phyloP scores from a whole-genome alignment of 345 rosid genomes.

The Eucalyptus tenuipes region DNA sequence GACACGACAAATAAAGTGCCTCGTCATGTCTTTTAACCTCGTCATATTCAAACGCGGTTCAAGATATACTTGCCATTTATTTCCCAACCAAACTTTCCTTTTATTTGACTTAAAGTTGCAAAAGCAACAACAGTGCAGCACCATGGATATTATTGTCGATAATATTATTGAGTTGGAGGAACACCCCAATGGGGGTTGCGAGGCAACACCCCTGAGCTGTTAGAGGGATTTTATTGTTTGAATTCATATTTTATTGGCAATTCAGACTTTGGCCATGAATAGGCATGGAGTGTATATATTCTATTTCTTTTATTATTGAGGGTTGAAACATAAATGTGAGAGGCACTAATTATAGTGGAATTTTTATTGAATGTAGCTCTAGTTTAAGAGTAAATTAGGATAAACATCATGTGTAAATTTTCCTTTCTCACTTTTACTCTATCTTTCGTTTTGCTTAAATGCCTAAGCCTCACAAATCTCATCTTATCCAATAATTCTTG shows the following conservation, averaged over 20 bases:
- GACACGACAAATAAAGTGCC: background rate
- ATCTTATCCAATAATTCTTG: background rate
- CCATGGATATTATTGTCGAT: background rate
- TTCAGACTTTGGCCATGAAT: background rate
- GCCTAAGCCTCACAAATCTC: background rate
- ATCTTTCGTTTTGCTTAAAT: too few species aligned
- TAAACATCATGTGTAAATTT: too few species aligned
- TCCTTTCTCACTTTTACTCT: too few species aligned
- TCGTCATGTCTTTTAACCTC: background rate
- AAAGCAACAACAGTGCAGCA: background rate
- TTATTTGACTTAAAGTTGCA: background rate
- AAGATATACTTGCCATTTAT: background rate
- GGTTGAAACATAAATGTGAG: background rate
- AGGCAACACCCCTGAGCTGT: accelerated
- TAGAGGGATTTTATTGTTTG: too few species aligned
- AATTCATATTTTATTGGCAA: accelerated
- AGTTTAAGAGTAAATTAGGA: background rate
- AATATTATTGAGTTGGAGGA: background rate
- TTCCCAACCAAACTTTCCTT: background rate
- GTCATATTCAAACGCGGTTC: background rate
- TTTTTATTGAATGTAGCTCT: background rate
- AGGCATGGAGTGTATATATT: background rate
- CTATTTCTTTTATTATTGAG: background rate
- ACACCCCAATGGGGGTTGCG: too few species aligned
- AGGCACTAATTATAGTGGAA: background rate